Conservation (phyloP, 2,329 filamentous ascomycete genomes). For the Calonectria henricotiae region DNA sequence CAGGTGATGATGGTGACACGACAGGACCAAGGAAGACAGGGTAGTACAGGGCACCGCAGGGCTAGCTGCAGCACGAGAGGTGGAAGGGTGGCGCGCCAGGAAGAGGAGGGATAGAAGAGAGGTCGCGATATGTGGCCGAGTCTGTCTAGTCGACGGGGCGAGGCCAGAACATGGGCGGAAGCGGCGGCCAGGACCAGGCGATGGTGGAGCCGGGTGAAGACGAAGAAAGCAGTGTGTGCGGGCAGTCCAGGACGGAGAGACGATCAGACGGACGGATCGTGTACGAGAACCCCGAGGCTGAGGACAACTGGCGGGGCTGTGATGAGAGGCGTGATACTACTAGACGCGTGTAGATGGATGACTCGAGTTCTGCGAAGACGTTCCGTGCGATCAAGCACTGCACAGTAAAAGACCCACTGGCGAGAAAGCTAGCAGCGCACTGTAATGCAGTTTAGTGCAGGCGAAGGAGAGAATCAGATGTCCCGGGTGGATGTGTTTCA, state of each 20-base stretch:
- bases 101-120: constrained; percentile 27
- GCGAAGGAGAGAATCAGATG: not conserved
- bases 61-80: constrained; percentile 25
- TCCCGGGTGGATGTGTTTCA: constrained; percentile 18
- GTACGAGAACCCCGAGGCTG: constrained; percentile 8
- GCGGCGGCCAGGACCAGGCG: constrained; percentile 29
- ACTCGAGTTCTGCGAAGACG: constrained; percentile 11
- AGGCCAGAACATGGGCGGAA: constrained; percentile 33
- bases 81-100: constrained; percentile 41
- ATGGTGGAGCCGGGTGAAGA: constrained; percentile 23
- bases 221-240: not conserved
- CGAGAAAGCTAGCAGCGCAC: constrained; percentile 2
- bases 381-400: not conserved
- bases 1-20: constrained; percentile 26
- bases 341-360: constrained; percentile 14
- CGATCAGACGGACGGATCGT: constrained; percentile 14
- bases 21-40: constrained; percentile 18
- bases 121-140: constrained; percentile 49
- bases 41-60: constrained; percentile 9
- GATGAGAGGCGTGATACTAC: constrained; percentile 12
- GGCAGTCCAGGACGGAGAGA: constrained; percentile 18
- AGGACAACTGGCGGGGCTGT: constrained; percentile 14
- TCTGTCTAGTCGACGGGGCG: constrained; percentile 39
- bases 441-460: not conserved
- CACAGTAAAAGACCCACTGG: not conserved